phyloP scores from a whole-genome alignment of 2,329 filamentous ascomycete genomes.

The Mycocentrospora acerina region DNA sequence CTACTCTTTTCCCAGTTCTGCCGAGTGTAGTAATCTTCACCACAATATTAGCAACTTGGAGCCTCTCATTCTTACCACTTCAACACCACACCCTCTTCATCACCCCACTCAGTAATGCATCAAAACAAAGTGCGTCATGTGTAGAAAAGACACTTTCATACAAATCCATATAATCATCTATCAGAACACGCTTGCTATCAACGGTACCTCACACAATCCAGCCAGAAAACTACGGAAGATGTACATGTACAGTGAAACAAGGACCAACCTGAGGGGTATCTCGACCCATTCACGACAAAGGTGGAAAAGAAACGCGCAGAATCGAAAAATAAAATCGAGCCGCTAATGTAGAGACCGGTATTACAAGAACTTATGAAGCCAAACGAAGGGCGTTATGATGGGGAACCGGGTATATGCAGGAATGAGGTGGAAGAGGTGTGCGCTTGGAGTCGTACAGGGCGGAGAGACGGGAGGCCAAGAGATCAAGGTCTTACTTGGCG shows the following conservation, averaged over 20 bases:
- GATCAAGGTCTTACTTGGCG: conserved; percentile 32
- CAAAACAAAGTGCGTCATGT: no score
- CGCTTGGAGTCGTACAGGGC: conserved; percentile 39
- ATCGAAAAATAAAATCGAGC: conserved; percentile 5
- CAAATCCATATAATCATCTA: conserved; percentile 27
- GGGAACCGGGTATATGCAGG: conserved; percentile 43
- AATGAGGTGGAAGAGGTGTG: conserved; percentile 19
- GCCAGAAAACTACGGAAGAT: conserved; percentile 2
- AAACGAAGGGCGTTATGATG: conserved; percentile 23
- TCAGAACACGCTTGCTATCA: background rate
- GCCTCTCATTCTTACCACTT: no score
- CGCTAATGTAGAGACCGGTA: conserved; percentile 8
- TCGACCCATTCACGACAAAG: conserved; percentile 10
- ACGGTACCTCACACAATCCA: background rate
- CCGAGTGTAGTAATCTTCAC: no score
- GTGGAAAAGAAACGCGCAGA: conserved; percentile 9
- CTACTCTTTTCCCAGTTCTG: no score
- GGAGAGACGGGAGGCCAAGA: conserved; percentile 5
- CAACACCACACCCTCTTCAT: no score
- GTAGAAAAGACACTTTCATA: conserved; percentile 14
- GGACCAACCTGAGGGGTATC: conserved; percentile 15
- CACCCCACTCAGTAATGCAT: no score
- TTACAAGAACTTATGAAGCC: conserved; percentile 26
- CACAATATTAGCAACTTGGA: no score
- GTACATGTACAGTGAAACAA: conserved; percentile 9